Base-by-base conservation (phyloP, 176 grass and related monocot species). In the Saccharum spontaneum region DNA sequence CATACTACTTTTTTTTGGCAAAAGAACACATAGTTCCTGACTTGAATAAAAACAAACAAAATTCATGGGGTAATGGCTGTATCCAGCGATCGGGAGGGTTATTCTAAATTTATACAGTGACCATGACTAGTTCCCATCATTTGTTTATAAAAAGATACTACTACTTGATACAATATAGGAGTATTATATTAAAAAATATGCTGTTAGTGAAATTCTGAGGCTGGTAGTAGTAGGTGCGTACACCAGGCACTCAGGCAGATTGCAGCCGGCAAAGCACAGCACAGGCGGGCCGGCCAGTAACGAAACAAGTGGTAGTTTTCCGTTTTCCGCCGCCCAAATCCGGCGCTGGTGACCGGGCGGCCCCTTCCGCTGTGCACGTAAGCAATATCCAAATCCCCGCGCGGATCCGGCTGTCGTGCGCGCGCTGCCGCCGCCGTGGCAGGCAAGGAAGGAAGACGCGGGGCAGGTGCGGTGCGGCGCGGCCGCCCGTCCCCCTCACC, bases 391-490 rank as follows among this genome's bases (percentile, higher is more conserved):
- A 54, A 69, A 82, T n/a, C 73, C 45, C 73, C 4, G 9, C 5
- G 65, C 84, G 57, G 81, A 79, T 83, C 73, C 54, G 62, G 7
- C 39, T 45, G 69, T 41, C 39, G 22, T 26, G 39, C 1, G 61
- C 41, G 45, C 79, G 66, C 79, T 13, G 82, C 59, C 73, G 87
- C 77, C 78, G 63, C 83, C 83, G 88, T 79, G 89, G 45, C 68
- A 49, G 23, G 46, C 79, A 83, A 83, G 84, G 30, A 62, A 85
- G 76, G 74, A 90, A 86, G 84, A 37, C 73, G 73, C 84, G 79
- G 59, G 10, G 80, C 75, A 77, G 83, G 69, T 59, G 87, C 83
- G 52, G 10, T 64, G 52, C 10, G 33, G 33, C 55, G 52, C 10
- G 33, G 33, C 55, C 3, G 26, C 24, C 23, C 34, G 14, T 61